Evolutionary conservation across 768 basidiomycete genomes (phyloP).

Genomic region (Mycena venus): DNA sequence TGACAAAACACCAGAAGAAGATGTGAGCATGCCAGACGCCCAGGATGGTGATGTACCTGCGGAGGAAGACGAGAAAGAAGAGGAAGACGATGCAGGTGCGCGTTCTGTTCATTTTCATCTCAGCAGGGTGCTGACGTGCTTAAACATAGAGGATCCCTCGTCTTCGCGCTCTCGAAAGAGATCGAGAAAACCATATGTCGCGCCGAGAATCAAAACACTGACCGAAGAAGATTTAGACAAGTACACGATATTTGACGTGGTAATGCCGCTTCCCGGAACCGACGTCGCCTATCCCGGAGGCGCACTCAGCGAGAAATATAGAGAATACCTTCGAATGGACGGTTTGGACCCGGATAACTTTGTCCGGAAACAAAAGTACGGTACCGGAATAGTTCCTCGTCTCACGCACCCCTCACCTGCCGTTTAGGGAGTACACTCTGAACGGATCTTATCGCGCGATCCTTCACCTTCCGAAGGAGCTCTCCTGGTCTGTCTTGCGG

Average conservation of each 20-base stretch:
- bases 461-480: slow-evolving; percentile 83
- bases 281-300: slow-evolving; percentile 95
- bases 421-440: slow-evolving; percentile 87
- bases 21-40: slow-evolving; percentile 45
- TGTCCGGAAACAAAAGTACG: slow-evolving; percentile 89
- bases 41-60: slow-evolving; percentile 50
- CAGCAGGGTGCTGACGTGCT: slow-evolving; percentile 6
- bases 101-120: background rate
- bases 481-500: slow-evolving; percentile 85
- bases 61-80: slow-evolving; percentile 51
- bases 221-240: slow-evolving; percentile 82
- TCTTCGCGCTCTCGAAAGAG: slow-evolving; percentile 47
- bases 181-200: slow-evolving; percentile 68
- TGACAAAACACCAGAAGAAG: slow-evolving; percentile 57
- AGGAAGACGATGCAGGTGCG: slow-evolving; percentile 38
- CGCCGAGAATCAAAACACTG: slow-evolving; percentile 82
- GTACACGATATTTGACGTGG: slow-evolving; percentile 93
- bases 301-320: slow-evolving; percentile 86
- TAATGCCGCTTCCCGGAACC: slow-evolving; percentile 97
- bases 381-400: background rate
- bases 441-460: slow-evolving; percentile 95
- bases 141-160: slow-evolving; percentile 37
- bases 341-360: slow-evolving; percentile 94
- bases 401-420: slow-evolving; percentile 14
- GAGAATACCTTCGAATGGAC: slow-evolving; percentile 84